Conservation (phyloP, 2,329 filamentous ascomycete species). For the Aspergillus japonicus region DNA sequence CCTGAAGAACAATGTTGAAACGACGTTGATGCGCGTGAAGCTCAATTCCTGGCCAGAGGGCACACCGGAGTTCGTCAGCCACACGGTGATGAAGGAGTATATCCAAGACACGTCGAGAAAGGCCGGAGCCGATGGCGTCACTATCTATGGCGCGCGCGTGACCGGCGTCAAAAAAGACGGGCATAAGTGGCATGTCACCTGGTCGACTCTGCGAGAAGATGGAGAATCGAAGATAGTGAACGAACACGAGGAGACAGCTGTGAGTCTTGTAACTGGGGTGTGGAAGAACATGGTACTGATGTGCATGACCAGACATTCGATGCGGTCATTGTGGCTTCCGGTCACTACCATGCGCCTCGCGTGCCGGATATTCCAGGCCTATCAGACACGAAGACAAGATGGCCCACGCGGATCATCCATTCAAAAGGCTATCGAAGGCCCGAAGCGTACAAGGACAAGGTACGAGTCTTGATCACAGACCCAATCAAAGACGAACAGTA, state of each 20-base stretch:
- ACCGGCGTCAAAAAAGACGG: constrained; percentile 50
- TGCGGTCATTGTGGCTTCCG: constrained; percentile 53
- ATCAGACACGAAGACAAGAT: constrained; percentile 46
- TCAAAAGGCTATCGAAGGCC: constrained; percentile 54
- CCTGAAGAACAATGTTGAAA: constrained; percentile 55
- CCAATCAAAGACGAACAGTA: not conserved
- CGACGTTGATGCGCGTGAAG: constrained; percentile 50
- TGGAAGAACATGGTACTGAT: not conserved
- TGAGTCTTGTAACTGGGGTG: not conserved
- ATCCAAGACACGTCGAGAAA: constrained; percentile 58
- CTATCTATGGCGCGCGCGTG: constrained; percentile 61
- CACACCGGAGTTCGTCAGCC: constrained; percentile 60
- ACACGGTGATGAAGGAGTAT: constrained; percentile 58
- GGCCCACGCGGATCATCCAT: constrained; percentile 49
- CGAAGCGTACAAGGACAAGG: constrained; percentile 53
- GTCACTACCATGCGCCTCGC: constrained; percentile 54
- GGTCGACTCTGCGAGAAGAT: constrained; percentile 42
- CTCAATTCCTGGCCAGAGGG: constrained; percentile 58
- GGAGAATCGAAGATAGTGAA: constrained; percentile 3
- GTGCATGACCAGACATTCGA: constrained; percentile 41
- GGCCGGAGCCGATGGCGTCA: constrained; percentile 52
- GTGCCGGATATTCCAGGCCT: constrained; percentile 53
- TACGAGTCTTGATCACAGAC: constrained; percentile 24
- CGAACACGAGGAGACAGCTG: constrained; percentile 11
- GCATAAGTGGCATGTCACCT: constrained; percentile 53